Percentiles rank a stretch among this genome's conserved stretches.
Conservation (phyloP, 2,329 filamentous ascomycete genomes). For the Cryphonectria nitschkei region DNA sequence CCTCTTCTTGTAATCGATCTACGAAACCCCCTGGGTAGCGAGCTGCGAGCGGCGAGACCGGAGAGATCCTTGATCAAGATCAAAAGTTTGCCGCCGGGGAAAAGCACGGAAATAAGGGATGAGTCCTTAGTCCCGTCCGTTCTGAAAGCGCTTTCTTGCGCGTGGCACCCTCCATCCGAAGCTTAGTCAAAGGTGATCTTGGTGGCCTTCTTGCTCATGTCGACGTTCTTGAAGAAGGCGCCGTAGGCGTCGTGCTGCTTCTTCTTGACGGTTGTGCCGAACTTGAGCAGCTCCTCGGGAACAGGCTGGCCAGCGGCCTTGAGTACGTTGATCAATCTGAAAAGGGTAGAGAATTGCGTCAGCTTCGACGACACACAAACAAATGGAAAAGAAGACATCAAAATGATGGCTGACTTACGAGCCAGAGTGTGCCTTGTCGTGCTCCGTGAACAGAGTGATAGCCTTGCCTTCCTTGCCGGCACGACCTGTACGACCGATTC, state of each 20-base stretch:
- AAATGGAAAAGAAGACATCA: background rate
- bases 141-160: background rate
- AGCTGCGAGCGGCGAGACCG: background rate
- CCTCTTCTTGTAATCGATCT: background rate
- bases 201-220: constrained; percentile 79
- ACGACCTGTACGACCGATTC: constrained; percentile 92
- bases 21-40: too few relatives aligned
- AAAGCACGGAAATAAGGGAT: background rate
- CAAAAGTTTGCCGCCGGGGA: background rate
- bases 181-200: constrained; percentile 86
- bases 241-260: constrained; percentile 96
- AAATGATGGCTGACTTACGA: constrained; percentile 61
- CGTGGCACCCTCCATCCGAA: background rate
- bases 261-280: constrained; percentile 98
- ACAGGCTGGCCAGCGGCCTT: constrained; percentile 89
- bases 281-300: constrained; percentile 89
- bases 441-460: constrained; percentile 92
- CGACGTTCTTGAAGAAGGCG: constrained; percentile 91
- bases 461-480: constrained; percentile 88
- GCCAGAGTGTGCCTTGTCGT: constrained; percentile 90
- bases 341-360: constrained; percentile 28
- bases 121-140: background rate
- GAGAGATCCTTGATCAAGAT: background rate
- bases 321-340: constrained; percentile 87
- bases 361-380: constrained; percentile 24